These are phyloP conservation scores for Eimeria zaria DNA, from an alignment of 169 alveolate species.

Conservation along the genomic window DNA sequence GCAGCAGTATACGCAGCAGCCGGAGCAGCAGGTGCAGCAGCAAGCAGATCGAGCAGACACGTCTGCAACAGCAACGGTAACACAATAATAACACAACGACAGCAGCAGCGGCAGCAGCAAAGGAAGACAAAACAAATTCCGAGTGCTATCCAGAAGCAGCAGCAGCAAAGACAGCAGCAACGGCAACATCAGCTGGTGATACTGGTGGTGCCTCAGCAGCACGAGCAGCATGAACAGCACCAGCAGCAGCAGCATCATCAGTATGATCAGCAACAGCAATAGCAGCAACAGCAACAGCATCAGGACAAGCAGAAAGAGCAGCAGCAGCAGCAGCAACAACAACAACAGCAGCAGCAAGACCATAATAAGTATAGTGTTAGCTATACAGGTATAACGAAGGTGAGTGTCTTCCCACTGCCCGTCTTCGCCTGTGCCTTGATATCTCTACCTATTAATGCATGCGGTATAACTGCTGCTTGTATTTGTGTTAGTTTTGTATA, in stretches of 20 bases:
- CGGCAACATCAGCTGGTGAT: background rate
- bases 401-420: conserved; percentile 97
- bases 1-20: background rate
- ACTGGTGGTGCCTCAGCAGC: too few species aligned
- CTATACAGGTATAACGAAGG: conserved; percentile 95
- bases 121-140: too few species aligned
- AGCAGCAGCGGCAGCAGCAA: background rate
- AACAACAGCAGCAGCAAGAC: background rate
- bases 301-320: background rate
- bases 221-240: background rate
- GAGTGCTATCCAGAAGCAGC: background rate
- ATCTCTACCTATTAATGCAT: conserved; percentile 96
- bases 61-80: background rate
- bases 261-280: background rate
- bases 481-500: conserved; percentile 94
- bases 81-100: background rate
- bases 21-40: conserved; percentile 1
- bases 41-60: too few species aligned
- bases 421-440: conserved; percentile 89
- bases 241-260: background rate
- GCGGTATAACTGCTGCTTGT: conserved; percentile 95
- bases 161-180: background rate
- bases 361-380: too few species aligned
- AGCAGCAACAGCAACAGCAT: background rate
- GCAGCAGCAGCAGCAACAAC: background rate